Evolutionary conservation across 2,329 filamentous ascomycete genomes (phyloP).

Genomic region (Monilinia laxa): DNA sequence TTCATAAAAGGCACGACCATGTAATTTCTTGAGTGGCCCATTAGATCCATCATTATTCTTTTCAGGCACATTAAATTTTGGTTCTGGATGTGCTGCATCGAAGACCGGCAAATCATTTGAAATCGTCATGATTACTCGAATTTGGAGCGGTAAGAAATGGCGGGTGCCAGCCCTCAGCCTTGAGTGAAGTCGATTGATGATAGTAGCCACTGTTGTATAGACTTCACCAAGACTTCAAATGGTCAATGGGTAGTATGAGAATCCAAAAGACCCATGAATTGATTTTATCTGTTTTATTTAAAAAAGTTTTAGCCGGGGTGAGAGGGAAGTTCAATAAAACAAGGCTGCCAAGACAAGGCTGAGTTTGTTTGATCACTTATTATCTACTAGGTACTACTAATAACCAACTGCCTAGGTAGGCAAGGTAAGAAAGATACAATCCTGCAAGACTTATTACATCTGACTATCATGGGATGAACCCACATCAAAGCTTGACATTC

Average conservation of each 20-base stretch:
- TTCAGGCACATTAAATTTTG: neutral
- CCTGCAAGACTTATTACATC: neutral
- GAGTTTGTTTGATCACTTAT: neutral
- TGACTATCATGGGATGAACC: neutral
- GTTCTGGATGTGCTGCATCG: conserved; percentile 18
- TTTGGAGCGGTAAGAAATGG: conserved; percentile 23
- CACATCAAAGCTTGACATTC: conserved; percentile 10
- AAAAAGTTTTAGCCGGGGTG: conserved; percentile 14
- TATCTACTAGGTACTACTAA: neutral
- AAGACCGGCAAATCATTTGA: conserved; percentile 25
- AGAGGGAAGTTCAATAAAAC: neutral
- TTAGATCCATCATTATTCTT: conserved; percentile 16
- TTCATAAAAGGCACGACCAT: conserved; percentile 89
- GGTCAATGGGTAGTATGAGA: neutral
- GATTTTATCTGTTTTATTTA: neutral
- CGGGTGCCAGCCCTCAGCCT: conserved; percentile 39
- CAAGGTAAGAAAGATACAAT: too few species aligned
- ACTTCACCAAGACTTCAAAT: neutral
- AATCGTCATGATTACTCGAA: conserved; percentile 30
- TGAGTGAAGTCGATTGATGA: conserved; percentile 15
- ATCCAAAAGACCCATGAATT: neutral
- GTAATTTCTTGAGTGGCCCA: conserved; percentile 55
- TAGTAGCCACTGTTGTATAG: conserved; percentile 31
- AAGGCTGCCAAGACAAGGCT: conserved; percentile 5
- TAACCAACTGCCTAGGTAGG: neutral